Evolutionary conservation across 2,329 filamentous ascomycete species (phyloP), one percentile per base, ranked within the genome.

Genomic region (Colletotrichum sp.): DNA sequence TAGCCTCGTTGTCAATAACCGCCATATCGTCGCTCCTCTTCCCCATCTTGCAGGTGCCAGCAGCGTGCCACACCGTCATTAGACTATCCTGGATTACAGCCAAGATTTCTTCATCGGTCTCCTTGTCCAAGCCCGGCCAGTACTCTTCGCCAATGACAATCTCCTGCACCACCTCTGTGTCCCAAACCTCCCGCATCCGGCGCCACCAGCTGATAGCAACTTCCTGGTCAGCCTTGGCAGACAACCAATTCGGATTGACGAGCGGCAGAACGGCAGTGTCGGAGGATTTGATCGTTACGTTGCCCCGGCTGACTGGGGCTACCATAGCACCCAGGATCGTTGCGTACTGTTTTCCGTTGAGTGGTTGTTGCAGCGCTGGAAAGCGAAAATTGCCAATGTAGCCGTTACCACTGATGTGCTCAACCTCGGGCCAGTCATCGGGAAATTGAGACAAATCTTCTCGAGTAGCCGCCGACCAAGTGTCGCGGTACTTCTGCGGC

Each of bases 41-140:
- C 4, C 91, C 91, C 79, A 92, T 92, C 0, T 89, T 85, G 69
- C 86, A 89, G 1, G 89, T 90, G 69, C 88, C 89, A 0, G 86
- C 88, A 2, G 89, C 88, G 80, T 93, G 91, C 63, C 69, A 76
- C 75, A 92, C 90, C 0, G 89, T 89, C 83, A 87, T 89, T 2
- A 87, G 84, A 8, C 44, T 60, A 85, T 80, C 52, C 81, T 81
- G 79, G 44, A 87, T 78, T 13, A 90, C 85, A 70, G 59, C 59
- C 24, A 34, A 32, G 18, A 62, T 62, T 32, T 89, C 80, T n/a
- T 78, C 83, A 72, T 90, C 87, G 0, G 84, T 85, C n/a, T 83
- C 75, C 24, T 86, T 77, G 34, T 84, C 76, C 5, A 71, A n/a
- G 5, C 88, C 85, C 2, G 88, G 85, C 75, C 82, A 82, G 39